A percentile compares a stretch with the other conserved stretches of the same genome.
phyloP scores from a whole-genome alignment of 1,284 basidiomycete species.

The Rhodotorula glutinis region DNA sequence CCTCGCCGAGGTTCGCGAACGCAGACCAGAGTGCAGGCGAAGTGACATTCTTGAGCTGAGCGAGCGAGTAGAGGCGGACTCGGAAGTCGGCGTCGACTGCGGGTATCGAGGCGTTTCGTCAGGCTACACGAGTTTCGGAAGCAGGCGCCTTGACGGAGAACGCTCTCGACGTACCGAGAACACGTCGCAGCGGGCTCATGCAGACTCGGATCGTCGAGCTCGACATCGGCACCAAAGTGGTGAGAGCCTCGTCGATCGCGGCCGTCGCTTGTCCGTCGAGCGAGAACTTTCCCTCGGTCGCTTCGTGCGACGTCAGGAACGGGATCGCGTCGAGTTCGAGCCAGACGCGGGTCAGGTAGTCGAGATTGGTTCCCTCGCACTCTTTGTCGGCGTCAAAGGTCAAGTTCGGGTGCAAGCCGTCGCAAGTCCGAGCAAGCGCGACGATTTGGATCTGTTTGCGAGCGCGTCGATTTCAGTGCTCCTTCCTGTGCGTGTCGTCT shows the following conservation, averaged over 20 bases:
- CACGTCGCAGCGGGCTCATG: conserved; percentile 10
- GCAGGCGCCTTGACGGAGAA: not conserved
- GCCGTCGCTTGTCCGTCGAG: conserved; percentile 18
- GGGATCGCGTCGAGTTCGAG: conserved; percentile 27
- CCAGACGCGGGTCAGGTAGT: conserved; percentile 15
- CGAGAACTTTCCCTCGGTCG: conserved; percentile 15
- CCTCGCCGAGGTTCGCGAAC: conserved; percentile 5
- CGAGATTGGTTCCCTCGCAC: not conserved
- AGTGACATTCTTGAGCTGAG: conserved; percentile 9
- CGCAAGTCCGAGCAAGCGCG: conserved; percentile 7
- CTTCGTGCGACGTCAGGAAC: conserved; percentile 3
- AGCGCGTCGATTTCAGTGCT: too few species aligned
- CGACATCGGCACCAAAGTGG: conserved; percentile 7
- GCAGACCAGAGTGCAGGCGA: conserved; percentile 15
- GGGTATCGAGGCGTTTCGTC: too few species aligned
- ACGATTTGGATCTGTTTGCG: conserved; percentile 16
- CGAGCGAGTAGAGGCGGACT: conserved; percentile 17
- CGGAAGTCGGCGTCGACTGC: conserved; percentile 27
- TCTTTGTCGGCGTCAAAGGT: conserved; percentile 6
- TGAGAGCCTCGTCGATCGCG: conserved; percentile 21
- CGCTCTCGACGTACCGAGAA: conserved; percentile 9
- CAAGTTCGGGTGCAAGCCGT: not conserved
- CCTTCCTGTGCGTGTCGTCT: too few species aligned
- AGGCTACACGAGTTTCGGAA: not conserved
- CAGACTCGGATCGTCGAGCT: conserved; percentile 18